Conservation (phyloP, 208 protist species). For the Entamoeba invadens region DNA sequence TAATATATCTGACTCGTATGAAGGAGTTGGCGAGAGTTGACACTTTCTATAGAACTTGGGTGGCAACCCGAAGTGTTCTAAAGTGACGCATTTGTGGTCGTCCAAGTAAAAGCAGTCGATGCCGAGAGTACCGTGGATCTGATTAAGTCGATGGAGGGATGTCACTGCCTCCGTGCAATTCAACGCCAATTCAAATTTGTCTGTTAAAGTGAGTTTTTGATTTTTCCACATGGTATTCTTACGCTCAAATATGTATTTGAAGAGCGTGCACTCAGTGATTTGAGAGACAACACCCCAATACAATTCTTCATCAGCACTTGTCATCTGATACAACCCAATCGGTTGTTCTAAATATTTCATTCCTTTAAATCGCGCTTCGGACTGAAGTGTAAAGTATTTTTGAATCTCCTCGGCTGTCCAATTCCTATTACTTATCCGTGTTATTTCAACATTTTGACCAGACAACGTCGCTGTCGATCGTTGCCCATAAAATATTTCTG, state of each 20-base stretch:
- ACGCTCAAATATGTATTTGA: background rate
- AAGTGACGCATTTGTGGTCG: background rate
- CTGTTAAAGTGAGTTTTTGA: background rate
- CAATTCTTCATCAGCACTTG: background rate
- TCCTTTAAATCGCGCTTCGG: background rate
- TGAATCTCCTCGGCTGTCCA: background rate
- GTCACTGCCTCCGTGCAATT: background rate
- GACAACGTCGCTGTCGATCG: too few species aligned
- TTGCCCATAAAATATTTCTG: too few species aligned
- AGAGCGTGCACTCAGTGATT: background rate
- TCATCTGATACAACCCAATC: background rate
- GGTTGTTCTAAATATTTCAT: background rate
- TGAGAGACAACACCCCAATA: background rate
- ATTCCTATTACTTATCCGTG: background rate
- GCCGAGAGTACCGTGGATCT: background rate
- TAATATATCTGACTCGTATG: background rate
- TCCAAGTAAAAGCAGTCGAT: background rate
- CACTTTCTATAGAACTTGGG: background rate
- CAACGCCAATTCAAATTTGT: background rate
- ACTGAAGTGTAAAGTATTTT: background rate
- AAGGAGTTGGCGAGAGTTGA: background rate
- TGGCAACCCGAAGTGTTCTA: background rate
- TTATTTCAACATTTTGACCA: background rate
- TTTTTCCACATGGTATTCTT: background rate
- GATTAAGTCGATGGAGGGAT: background rate